Conservation (phyloP, 352 stramenopile genomes). For the Globisporangium spiculum region DNA sequence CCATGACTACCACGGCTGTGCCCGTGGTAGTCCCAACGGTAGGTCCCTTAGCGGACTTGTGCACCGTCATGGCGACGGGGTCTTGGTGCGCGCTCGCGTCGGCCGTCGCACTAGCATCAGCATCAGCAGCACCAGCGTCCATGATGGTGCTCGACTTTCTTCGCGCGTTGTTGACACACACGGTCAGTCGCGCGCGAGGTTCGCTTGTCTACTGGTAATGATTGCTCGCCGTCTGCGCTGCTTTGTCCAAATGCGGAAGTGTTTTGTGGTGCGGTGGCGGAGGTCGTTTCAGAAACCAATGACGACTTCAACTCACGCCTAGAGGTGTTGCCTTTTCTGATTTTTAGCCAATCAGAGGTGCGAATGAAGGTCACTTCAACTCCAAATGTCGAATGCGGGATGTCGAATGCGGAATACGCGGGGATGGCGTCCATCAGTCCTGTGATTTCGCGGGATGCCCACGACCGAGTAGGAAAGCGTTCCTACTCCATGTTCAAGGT, state of each 20-base stretch:
- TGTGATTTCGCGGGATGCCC: background rate
- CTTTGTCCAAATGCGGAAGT: background rate
- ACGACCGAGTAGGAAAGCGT: background rate
- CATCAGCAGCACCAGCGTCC: background rate
- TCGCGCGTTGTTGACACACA: background rate
- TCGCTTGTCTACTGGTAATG: too few species aligned
- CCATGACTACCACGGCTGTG: conserved; percentile 11
- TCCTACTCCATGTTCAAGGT: background rate
- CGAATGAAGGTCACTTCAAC: conserved; percentile 2
- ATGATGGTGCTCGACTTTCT: background rate
- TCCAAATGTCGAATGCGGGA: background rate
- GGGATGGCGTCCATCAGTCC: background rate
- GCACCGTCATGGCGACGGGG: background rate
- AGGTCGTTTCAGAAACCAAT: conserved; percentile 10
- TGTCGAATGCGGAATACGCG: background rate
- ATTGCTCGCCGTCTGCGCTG: background rate
- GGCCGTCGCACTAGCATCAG: background rate
- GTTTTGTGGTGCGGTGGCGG: too few species aligned
- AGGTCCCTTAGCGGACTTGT: conserved; percentile 10
- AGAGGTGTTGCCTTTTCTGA: background rate
- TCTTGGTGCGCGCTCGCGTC: background rate
- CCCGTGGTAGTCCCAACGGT: conserved; percentile 7
- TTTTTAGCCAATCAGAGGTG: background rate
- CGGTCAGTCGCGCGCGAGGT: background rate
- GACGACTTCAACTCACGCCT: background rate